Evolutionary conservation across 1,139 yeast species (phyloP).

Genomic region (Nakaseomyces glabratus): DNA sequence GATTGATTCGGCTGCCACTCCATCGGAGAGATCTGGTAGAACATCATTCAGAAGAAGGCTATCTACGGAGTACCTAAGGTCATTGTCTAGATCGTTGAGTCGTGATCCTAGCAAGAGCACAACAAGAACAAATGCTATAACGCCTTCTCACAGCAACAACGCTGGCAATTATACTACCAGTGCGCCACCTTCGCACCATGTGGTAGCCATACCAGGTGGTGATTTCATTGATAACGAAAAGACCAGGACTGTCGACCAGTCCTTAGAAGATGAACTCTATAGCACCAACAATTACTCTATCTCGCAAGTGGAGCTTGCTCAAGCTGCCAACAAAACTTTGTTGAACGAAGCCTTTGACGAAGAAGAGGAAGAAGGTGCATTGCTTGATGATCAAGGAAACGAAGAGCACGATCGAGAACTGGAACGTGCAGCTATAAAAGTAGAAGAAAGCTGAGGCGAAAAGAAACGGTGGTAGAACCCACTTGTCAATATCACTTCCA

Average conservation of each 20-base stretch:
- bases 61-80: conserved; percentile 24
- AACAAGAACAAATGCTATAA: background rate
- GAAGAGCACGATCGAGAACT: conserved; percentile 7
- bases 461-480: too few relatives aligned
- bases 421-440: conserved; percentile 7
- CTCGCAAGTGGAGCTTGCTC: conserved; percentile 8
- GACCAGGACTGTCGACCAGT: background rate
- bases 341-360: conserved; percentile 7
- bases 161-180: too few relatives aligned
- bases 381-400: conserved; percentile 11
- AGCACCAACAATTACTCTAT: conserved; percentile 10
- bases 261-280: too few relatives aligned
- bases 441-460: too few relatives aligned
- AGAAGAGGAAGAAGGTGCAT: conserved; percentile 10
- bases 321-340: background rate
- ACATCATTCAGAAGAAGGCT: conserved; percentile 14
- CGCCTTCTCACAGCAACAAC: too few relatives aligned
- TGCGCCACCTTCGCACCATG: too few relatives aligned
- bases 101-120: conserved; percentile 15
- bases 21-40: conserved; percentile 19
- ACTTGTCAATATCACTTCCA: too few relatives aligned
- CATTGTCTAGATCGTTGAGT: conserved; percentile 26
- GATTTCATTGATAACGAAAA: background rate
- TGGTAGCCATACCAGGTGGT: too few relatives aligned
- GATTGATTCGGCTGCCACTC: background rate